Base-by-base conservation (phyloP, 495 filamentous ascomycete genomes). In the Entonaema liquescens region DNA sequence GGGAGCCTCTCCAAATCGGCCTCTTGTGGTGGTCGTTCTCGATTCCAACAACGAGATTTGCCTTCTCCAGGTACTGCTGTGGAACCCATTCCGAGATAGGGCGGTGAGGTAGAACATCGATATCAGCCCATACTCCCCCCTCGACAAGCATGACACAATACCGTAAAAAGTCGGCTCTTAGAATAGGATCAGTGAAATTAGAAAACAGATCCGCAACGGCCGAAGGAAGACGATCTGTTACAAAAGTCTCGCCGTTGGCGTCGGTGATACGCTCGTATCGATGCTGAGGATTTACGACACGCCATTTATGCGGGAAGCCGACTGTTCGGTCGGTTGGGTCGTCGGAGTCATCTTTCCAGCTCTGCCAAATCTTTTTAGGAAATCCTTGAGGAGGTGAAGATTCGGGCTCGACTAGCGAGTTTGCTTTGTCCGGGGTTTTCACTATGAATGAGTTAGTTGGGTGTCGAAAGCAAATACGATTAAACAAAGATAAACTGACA, bases 121-220 rank as follows among this genome's bases (percentile, higher is more conserved):
- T 76, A 62, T 87, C 85, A 1, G 79, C 81, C 65, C 86, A 87
- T 53, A 83, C 84, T 21, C 85, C 85, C 11, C 85, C 85, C 35
- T 82, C 79, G 55, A 81, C 80, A 75, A 79, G 80, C 13, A 87
- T 65, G 0, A 86, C 60, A 5, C 85, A 72, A 64, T 87, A 87
- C 19, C 83, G 79, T n/a, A 86, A 74, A 0, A 86, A 76, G 42
- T 87, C 84, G 0, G 82, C 79, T 26, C 42, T 58, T 2, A 70
- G 44, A 3, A 70, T 70, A 6, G 67, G 78, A 7, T 81, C 73
- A 1, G 71, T 66, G 5, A 82, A 62, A 17, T 68, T 68, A 25
- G 68, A 33, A 49, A 80, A 82, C 7, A 67, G 62, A 8, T 75
- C 60, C 11, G 74, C 60, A 5, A 78, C 67, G 0, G 75, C 62